Evolutionary conservation across 345 rosid genomes (phyloP).

Genomic region (Rhizophora apiculata): DNA sequence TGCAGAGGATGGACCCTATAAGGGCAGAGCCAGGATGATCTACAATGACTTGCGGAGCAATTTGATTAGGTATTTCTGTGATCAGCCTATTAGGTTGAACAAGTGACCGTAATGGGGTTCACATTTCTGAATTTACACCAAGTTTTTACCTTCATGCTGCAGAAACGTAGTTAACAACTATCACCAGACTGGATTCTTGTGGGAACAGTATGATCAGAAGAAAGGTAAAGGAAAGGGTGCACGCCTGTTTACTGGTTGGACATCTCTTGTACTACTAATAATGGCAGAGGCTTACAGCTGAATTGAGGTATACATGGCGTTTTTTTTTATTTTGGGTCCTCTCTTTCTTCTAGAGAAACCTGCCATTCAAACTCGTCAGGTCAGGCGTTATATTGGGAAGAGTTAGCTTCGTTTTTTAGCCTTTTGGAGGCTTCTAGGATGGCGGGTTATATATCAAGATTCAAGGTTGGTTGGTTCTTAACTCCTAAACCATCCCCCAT

Average conservation of each 20-base stretch:
- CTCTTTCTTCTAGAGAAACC: too few species aligned
- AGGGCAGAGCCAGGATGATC: slow-evolving; percentile 52
- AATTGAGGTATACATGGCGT: neutral
- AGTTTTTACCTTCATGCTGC: slow-evolving; percentile 25
- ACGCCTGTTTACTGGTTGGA: slow-evolving; percentile 83
- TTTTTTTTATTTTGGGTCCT: too few species aligned
- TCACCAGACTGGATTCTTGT: slow-evolving; percentile 65
- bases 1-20: slow-evolving; percentile 76
- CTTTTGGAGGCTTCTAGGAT: too few species aligned
- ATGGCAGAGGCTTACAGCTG: slow-evolving; percentile 60
- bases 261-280: slow-evolving; percentile 63
- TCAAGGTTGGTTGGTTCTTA: too few species aligned
- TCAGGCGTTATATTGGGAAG: too few species aligned
- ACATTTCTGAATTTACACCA: neutral
- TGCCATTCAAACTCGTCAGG: too few species aligned
- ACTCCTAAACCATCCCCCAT: too few species aligned
- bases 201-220: slow-evolving; percentile 91
- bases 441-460: too few species aligned
- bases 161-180: slow-evolving; percentile 78
- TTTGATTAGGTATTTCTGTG: slow-evolving; percentile 54
- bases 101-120: too few species aligned
- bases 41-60: slow-evolving; percentile 62
- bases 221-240: slow-evolving; percentile 73
- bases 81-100: neutral
- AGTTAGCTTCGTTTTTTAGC: too few species aligned